Conservation (phyloP, 1,139 yeast genomes). For the Entelexis paramagnoliae region DNA sequence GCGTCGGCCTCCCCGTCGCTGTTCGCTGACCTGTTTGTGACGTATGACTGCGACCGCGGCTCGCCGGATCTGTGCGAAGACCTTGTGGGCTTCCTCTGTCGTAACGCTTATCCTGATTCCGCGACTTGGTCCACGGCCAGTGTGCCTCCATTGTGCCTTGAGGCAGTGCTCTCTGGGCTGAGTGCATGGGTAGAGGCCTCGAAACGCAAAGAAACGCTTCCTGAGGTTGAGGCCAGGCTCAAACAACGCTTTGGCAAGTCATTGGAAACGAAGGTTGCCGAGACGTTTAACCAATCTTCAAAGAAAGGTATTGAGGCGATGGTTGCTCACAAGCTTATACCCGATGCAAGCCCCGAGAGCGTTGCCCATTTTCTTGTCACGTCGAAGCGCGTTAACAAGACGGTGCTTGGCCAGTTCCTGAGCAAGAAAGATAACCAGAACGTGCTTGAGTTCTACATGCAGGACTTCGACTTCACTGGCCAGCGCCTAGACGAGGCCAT, state of each 20-base stretch:
- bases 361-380: constrained; percentile 68
- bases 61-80: constrained; percentile 69
- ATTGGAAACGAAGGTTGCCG: constrained; percentile 64
- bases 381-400: constrained; percentile 75
- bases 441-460: constrained; percentile 55
- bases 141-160: constrained; percentile 89
- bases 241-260: constrained; percentile 39
- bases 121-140: constrained; percentile 66
- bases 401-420: constrained; percentile 72
- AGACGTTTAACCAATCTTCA: constrained; percentile 66
- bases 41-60: constrained; percentile 86
- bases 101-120: constrained; percentile 69
- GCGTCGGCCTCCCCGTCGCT: constrained; percentile 61
- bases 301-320: constrained; percentile 59
- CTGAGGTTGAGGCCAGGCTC: constrained; percentile 1
- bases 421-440: constrained; percentile 63
- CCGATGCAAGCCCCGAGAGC: constrained; percentile 46
- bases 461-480: constrained; percentile 61
- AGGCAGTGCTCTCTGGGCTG: constrained; percentile 50
- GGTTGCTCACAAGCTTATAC: constrained; percentile 53
- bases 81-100: constrained; percentile 59
- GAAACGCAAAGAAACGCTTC: neutral
- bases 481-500: constrained; percentile 89
- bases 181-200: constrained; percentile 27
- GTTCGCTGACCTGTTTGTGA: constrained; percentile 65